Evolutionary conservation across 108 stramenopile species (phyloP).

Genomic region (Skeletonema potamos): DNA sequence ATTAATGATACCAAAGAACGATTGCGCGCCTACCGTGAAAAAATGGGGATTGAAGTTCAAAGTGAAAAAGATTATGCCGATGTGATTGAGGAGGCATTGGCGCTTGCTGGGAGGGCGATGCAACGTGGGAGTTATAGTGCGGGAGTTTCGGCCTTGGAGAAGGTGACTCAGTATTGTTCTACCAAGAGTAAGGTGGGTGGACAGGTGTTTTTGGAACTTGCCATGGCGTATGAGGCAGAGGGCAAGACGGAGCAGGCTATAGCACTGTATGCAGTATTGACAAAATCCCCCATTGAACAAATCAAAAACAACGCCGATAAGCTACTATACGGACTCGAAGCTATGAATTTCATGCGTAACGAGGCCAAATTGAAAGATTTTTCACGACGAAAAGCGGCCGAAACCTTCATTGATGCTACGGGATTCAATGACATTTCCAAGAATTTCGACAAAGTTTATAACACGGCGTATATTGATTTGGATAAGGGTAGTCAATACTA

Average conservation of each 20-base stretch:
- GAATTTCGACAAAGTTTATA: constrained; percentile 85
- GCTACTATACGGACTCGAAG: constrained; percentile 80
- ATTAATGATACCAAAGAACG: constrained; percentile 49
- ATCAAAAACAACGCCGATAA: constrained; percentile 80
- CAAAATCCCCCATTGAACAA: constrained; percentile 73
- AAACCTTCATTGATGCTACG: constrained; percentile 86
- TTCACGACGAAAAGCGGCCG: constrained; percentile 54
- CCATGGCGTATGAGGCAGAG: constrained; percentile 89
- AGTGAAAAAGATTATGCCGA: constrained; percentile 74
- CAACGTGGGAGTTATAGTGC: constrained; percentile 77
- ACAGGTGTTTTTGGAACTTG: constrained; percentile 83
- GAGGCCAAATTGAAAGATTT: constrained; percentile 64
- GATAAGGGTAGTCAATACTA: constrained; percentile 66
- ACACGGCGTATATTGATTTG: constrained; percentile 82
- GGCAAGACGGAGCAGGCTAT: constrained; percentile 75
- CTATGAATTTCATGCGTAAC: constrained; percentile 81
- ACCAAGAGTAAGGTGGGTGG: constrained; percentile 74
- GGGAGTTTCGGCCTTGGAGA: constrained; percentile 81
- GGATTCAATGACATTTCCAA: constrained; percentile 66
- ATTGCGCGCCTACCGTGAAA: constrained; percentile 65
- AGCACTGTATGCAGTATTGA: constrained; percentile 60
- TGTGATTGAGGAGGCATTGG: constrained; percentile 75
- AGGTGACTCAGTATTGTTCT: constrained; percentile 85
- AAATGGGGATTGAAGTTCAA: constrained; percentile 78
- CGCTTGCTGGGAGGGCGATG: constrained; percentile 59